Evolutionary conservation across 805 yeast genomes (phyloP), one percentile per base, ranked within the genome.

Genomic region (Phaffomyces opuntiae): DNA sequence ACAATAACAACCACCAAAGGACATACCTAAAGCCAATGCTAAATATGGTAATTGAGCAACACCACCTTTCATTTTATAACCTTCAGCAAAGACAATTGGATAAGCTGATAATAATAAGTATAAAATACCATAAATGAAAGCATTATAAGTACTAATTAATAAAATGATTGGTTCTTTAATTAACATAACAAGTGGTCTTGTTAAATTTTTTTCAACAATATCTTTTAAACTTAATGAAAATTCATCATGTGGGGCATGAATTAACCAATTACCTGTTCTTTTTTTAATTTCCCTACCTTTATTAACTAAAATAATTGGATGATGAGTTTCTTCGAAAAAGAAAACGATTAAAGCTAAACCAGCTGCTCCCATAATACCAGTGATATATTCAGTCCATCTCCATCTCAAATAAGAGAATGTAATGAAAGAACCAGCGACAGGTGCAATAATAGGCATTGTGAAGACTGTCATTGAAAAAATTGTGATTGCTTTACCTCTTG

Each of bases 381-480:
- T 73, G 46, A 87, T 66, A 62, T 86, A 87, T 51, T 72, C 74
- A 12, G 86, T 75, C 95, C 95, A 87, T 59, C 96, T 72, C 95
- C 95, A 87, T 16, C 88, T 87, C 38, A 88, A 67, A 45, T 73
- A 68, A 11, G 66, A 56, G 46, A 78, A 74, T n/a, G 71, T 74
- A 38, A 83, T 78, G 62, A 81, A 86, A 0, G 82, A 81, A 49
- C 90, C 87, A 40, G 78, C 76, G 47, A 89, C 79, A 16, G 96
- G 96, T 0, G 91, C 91, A 34, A 83, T 46, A 69, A 87, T 73
- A 19, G 96, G 96, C 47, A 95, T 93, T 34, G 74, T 70, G 53
- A 86, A 84, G 33, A 87, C 87, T 39, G 82, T 78, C 68, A 85
- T 73, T 1, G 87, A 72, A 56, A 88, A 89, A 16, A 83, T 51